Base-by-base conservation (phyloP, 2,329 filamentous ascomycete genomes). In the Aspergillus sp. region DNA sequence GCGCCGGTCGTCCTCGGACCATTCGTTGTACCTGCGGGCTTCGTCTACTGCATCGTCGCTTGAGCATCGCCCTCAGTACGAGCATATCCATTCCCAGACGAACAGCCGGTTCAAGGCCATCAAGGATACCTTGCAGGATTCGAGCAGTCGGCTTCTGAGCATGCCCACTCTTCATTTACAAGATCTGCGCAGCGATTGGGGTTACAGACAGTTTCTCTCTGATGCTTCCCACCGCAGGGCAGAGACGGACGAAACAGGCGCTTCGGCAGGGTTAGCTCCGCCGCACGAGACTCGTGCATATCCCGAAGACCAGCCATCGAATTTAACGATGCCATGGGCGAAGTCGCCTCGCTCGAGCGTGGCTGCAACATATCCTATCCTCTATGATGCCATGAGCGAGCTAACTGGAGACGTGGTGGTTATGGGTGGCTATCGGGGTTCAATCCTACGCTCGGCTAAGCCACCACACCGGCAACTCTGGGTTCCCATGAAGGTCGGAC, bases 81-180 rank as follows among this genome's bases (percentile, higher is more conserved):
- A 89, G 49, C 81, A 95, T 72, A 86, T 96, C 12, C 85, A 87
- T 43, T 89, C 91, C 60, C 90, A 95, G 78, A 89, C 93, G 63
- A 98, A 97, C 67, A 91, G 89, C 64, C 84, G 93, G 42, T 82
- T 95, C 68, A 96, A 96, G 76, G 93, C 93, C 4, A 90, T 98
- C 71, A 89, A 87, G 68, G 93, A 97, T 71, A 96, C 89, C 68
- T 85, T 90, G 60, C 87, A 91, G 69, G 92, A 96, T 66, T 90
- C 92, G 2, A 90, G 87, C 54, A 90, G 87, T 68, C 81, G 91
- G 68, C 85, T 81, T 43, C 74, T 80, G 18, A 80, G 74, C 65
- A 75, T 79, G 67, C 77, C 78, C 4, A 76, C 66, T 50, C 72
- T 81, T 54, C 73, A 73, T 61, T 67, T 80, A 50, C 70, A 71